Base-by-base conservation (phyloP, 169 alveolate species). In the Eimeria sp. region DNA sequence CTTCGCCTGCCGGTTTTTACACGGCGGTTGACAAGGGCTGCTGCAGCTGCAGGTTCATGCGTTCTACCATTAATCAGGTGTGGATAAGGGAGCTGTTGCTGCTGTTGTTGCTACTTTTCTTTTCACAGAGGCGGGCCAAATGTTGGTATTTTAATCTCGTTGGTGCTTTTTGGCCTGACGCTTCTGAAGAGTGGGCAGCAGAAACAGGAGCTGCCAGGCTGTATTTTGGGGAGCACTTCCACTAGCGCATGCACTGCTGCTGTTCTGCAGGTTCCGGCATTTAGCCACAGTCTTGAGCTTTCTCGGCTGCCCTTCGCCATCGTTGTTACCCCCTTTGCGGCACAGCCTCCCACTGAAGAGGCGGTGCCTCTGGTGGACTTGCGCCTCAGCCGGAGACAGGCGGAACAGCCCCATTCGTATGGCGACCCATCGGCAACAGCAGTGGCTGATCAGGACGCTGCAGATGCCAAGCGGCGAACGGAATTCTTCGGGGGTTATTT, bases 1-100 rank as follows among this genome's bases (percentile, higher is more conserved):
- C 96, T 0, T 52, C 80, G 40, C 95, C 96, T 25, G 66, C 91
- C 46, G 72, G 95, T 0, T 52, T 82, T 40, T 94, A 94, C 56
- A 94, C 96, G 37, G 96, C 90, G 30, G n/a, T 94, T 27, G 96
- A 94, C 68, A 85, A 89, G 85, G 96, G 96, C 18, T 82, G 96
- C 71, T 68, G 95, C 94, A 82, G 95, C 83, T 94, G 96, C 82
- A 89, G 96, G 68, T 94, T 76, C 95, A 83, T 94, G 83, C 94
- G 96, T 33, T 85, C 82, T 72, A 94, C 96, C 72, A 25, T 85
- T 62, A 94, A 94, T 58, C 96, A 94, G 87, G 90, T 68, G 68
- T 64, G 43, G 54, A 33, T 27, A 52, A 23, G 49, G 90, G n/a
- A 27, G 76, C n/a, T 56, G 90, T 40, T 85, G 71, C 71, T 49